Evolutionary conservation across 2,329 filamentous ascomycete species (phyloP).

Genomic region (Xylariaceae sp.): DNA sequence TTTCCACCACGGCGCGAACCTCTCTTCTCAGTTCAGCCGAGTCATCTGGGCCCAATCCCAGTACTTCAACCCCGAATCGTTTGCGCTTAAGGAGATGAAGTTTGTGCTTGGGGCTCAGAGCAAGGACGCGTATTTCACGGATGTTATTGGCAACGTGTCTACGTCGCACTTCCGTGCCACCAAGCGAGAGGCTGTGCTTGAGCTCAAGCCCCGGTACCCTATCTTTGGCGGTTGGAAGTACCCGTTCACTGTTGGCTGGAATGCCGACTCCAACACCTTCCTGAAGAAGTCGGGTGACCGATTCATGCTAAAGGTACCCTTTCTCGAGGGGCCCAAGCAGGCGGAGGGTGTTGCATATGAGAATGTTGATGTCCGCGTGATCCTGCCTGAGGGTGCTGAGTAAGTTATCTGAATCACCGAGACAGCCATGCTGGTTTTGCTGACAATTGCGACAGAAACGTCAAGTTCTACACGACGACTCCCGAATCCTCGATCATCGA

Average conservation of each 20-base stretch:
- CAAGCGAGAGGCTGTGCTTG: constrained; percentile 72
- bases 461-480: constrained; percentile 70
- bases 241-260: constrained; percentile 95
- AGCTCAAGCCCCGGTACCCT: constrained; percentile 92
- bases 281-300: constrained; percentile 60
- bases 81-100: constrained; percentile 74
- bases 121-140: constrained; percentile 86
- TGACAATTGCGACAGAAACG: constrained; percentile 59
- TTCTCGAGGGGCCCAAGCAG: constrained; percentile 87
- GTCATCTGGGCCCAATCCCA: constrained; percentile 67
- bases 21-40: constrained; percentile 67
- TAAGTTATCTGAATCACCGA: constrained; percentile 43
- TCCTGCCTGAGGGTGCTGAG: constrained; percentile 87
- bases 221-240: constrained; percentile 98
- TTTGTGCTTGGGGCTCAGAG: constrained; percentile 77
- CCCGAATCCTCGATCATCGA: constrained; percentile 58
- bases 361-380: constrained; percentile 70
- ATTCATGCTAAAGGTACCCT: constrained; percentile 86
- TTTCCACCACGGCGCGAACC: constrained; percentile 76
- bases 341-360: constrained; percentile 82
- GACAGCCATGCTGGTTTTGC: constrained; percentile 25
- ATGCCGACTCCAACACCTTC: constrained; percentile 73
- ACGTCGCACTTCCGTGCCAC: constrained; percentile 81
- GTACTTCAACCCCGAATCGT: constrained; percentile 72
- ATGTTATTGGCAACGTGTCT: constrained; percentile 94